Conservation (phyloP, 257 asterid species). For the Nicotiana attenuata region DNA sequence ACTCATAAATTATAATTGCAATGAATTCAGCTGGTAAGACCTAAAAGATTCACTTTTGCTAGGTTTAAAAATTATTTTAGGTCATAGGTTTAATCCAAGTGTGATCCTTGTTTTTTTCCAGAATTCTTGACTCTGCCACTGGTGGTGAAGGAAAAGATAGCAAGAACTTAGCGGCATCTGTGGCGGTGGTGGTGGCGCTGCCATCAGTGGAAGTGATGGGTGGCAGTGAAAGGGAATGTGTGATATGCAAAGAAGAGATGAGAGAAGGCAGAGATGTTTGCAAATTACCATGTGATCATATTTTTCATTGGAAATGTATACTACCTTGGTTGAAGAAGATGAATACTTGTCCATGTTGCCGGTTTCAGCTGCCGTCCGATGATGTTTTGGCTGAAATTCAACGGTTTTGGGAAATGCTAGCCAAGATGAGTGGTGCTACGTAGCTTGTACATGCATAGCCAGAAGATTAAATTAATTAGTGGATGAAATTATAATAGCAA, state of each 20-base stretch:
- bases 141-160: constrained; percentile 16
- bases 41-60: no score
- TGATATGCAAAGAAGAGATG: constrained; percentile 77
- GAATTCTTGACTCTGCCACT: neutral
- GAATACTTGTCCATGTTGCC: constrained; percentile 85
- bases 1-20: no score
- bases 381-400: constrained; percentile 68
- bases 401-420: constrained; percentile 58
- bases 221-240: constrained; percentile 43
- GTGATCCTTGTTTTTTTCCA: neutral
- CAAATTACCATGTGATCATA: constrained; percentile 73
- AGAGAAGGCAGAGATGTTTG: constrained; percentile 71
- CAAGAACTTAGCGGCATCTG: constrained; percentile 43
- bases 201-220: constrained; percentile 47
- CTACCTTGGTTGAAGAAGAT: constrained; percentile 68
- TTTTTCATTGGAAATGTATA: constrained; percentile 79
- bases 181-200: constrained; percentile 61
- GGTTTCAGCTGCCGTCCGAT: constrained; percentile 65
- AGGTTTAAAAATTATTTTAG: no score
- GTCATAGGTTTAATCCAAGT: neutral
- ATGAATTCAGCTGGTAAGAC: no score
- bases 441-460: neutral
- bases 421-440: constrained; percentile 25
- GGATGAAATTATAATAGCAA: neutral
- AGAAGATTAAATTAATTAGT: neutral